A percentile compares a stretch with the other conserved stretches of the same genome.
Evolutionary conservation across 345 rosid genomes (phyloP).

Genomic region (Salix dunnii): DNA sequence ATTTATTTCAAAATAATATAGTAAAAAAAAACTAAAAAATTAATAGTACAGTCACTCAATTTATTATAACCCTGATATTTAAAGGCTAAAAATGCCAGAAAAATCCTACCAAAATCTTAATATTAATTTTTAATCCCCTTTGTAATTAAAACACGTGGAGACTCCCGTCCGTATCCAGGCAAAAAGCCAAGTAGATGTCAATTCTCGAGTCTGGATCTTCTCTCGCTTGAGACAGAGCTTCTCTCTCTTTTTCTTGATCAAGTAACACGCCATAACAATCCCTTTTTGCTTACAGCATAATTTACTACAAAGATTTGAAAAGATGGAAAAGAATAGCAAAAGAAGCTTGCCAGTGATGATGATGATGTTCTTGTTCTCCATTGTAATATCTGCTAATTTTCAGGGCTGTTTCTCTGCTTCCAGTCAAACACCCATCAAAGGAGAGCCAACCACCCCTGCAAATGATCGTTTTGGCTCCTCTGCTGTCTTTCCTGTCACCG

Average conservation of each 20-base stretch:
- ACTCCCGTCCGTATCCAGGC: not conserved
- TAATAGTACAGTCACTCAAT: too few species aligned
- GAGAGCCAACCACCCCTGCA: conserved; percentile 20
- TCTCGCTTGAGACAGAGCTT: not conserved
- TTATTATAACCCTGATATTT: too few species aligned
- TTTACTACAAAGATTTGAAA: not conserved
- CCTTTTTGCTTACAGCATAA: not conserved
- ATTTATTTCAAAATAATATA: too few species aligned
- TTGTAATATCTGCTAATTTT: conserved; percentile 19
- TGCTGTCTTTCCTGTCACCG: conserved; percentile 57
- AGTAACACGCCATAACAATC: not conserved
- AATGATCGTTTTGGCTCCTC: conserved; percentile 36
- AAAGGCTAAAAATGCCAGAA: too few species aligned
- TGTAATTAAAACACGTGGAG: not conserved
- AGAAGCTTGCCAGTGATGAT: not conserved
- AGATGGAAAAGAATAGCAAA: conserved; percentile 19
- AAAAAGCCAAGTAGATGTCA: not conserved
- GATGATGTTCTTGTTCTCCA: not conserved
- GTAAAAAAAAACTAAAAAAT: too few species aligned
- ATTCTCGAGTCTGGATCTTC: not conserved
- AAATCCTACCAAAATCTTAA: not conserved
- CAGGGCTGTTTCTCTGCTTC: conserved; percentile 29
- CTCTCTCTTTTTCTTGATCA: not conserved
- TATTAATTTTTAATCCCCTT: not conserved
- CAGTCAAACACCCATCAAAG: conserved; percentile 18